Conservation (phyloP, 306 rosid genomes). For the Morella rubra region DNA sequence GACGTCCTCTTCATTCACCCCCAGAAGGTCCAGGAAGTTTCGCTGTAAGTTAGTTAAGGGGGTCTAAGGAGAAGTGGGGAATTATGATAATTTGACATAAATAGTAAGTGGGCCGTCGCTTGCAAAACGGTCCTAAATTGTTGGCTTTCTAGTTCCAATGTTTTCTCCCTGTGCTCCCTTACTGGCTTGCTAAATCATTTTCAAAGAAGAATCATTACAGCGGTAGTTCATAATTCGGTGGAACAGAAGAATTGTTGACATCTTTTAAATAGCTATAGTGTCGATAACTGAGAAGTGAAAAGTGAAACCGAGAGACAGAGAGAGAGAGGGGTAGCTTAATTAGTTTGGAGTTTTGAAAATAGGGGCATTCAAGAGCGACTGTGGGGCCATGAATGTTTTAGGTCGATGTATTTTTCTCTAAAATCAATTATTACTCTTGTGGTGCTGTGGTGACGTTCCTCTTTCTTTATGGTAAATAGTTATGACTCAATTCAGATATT, state of each 20-base stretch:
- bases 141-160: neutral
- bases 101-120: neutral
- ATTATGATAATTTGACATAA: neutral
- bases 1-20: neutral
- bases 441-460: too few species aligned
- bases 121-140: neutral
- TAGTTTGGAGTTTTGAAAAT: too few species aligned
- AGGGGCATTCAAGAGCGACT: too few species aligned
- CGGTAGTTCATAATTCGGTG: neutral
- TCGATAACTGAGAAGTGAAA: neutral
- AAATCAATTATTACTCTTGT: too few species aligned
- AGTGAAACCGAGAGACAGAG: too few species aligned
- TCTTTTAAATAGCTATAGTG: neutral
- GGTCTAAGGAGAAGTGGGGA: neutral
- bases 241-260: neutral
- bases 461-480: too few species aligned
- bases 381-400: too few species aligned
- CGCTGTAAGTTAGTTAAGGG: neutral
- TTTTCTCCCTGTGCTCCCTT: too few species aligned
- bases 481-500: too few species aligned
- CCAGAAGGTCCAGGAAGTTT: neutral
- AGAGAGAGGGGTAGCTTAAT: too few species aligned
- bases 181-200: neutral
- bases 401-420: too few species aligned
- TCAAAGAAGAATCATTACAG: constrained; percentile 5